phyloP scores from a whole-genome alignment of 2,329 filamentous ascomycete genomes.

The Penicillium sp. region DNA sequence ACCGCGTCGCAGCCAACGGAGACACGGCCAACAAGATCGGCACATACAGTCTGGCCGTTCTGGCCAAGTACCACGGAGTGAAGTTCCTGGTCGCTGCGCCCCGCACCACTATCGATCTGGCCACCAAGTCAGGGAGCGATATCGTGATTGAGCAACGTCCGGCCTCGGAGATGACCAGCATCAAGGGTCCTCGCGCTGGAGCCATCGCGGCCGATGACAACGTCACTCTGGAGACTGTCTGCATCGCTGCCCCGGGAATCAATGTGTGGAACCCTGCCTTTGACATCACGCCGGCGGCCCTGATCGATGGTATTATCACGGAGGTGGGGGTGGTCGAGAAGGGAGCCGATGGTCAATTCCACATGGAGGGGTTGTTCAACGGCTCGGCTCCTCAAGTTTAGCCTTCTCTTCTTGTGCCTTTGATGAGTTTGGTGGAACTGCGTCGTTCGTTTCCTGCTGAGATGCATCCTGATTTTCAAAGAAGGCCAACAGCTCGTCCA shows the following conservation, averaged over 20 bases:
- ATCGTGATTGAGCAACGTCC: conserved; percentile 93
- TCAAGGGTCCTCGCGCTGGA: conserved; percentile 76
- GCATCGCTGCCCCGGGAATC: conserved; percentile 77
- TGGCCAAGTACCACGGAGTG: conserved; percentile 84
- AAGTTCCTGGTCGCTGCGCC: conserved; percentile 96
- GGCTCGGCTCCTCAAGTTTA: conserved; percentile 19
- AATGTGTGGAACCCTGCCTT: conserved; percentile 96
- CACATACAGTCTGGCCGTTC: conserved; percentile 90
- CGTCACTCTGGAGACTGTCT: conserved; percentile 66
- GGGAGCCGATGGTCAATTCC: conserved; percentile 71
- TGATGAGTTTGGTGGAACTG: background rate
- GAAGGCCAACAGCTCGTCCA: conserved; percentile 39
- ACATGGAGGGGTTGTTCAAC: conserved; percentile 52
- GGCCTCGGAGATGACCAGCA: conserved; percentile 79
- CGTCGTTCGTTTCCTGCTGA: conserved; percentile 2
- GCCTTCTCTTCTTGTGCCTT: conserved; percentile 9
- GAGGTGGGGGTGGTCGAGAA: conserved; percentile 89
- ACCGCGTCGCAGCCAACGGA: conserved; percentile 93
- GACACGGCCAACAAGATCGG: conserved; percentile 99
- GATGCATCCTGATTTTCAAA: conserved; percentile 25
- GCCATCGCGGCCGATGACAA: conserved; percentile 55
- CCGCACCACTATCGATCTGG: conserved; percentile 88
- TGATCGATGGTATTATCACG: conserved; percentile 94
- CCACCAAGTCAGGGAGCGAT: conserved; percentile 74
- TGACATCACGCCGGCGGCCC: conserved; percentile 84